Evolutionary conservation across 306 rosid genomes (phyloP).

Genomic region (Trichosanthes truncata): DNA sequence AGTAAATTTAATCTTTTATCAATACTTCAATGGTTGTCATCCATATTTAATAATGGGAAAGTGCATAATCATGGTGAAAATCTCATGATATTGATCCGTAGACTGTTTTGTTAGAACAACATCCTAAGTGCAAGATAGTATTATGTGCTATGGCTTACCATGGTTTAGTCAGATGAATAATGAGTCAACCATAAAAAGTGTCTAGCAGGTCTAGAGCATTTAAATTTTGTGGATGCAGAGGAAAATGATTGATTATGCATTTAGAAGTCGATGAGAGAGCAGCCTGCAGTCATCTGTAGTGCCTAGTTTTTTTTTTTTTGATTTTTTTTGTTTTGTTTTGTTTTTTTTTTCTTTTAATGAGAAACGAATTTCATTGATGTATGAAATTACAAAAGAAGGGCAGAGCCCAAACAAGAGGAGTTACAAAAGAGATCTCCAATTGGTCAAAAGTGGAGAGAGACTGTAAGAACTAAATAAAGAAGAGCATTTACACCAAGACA

Average conservation of each 20-base stretch:
- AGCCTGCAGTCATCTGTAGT: neutral
- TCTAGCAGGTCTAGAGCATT: neutral
- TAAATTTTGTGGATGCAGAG: neutral
- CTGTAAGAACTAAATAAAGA: no score
- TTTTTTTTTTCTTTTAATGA: no score
- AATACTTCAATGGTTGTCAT: neutral
- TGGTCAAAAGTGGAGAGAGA: no score
- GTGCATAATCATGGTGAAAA: neutral
- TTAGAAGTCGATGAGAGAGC: neutral
- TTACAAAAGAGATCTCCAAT: no score
- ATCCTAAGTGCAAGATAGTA: neutral
- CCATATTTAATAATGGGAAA: neutral
- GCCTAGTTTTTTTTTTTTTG: no score
- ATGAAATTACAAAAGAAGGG: no score
- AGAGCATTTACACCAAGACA: no score
- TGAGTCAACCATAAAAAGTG: neutral
- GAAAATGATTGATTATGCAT: neutral
- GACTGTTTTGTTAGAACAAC: neutral
- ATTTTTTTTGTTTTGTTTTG: no score
- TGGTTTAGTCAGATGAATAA: neutral
- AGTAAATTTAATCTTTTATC: neutral
- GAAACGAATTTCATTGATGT: no score
- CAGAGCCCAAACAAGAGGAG: no score
- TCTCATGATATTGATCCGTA: neutral
- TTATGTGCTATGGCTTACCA: neutral